Base-by-base conservation (phyloP, 2,329 filamentous ascomycete species). In the Pseudonectria foliicola region DNA sequence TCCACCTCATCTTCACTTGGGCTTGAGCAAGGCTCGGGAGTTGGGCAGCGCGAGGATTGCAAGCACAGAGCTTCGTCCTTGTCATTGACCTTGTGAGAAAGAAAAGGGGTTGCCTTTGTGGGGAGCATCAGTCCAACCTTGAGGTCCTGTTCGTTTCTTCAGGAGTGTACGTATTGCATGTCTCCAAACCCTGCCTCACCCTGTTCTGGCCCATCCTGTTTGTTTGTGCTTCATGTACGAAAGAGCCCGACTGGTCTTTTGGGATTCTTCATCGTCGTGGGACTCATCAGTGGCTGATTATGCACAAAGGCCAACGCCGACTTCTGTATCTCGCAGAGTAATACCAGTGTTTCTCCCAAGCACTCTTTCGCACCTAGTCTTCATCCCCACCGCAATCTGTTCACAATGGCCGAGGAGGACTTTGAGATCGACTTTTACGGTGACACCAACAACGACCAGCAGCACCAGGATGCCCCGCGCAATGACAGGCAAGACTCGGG, bases 351-450 rank as follows among this genome's bases (percentile, higher is more conserved):
- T 45, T 46, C 42, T 48, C 38, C 27, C 15, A 31, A 35, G 13
- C 30, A 16, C 33, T 28, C 29, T 36, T 32, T 38, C 29, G n/a
- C 31, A 30, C 28, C 29, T 31, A 29, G 23, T 36, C 44, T 24
- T 42, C 35, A 35, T 36, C 34, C 41, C 39, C 24, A 35, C 44
- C 37, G 42, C 33, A 43, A 25, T 29, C 32, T 43, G 45, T 42
- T 33, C 53, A 62, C 52, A 33, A 83, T 82, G 79, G 75, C 78
- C 48, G 79, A 83, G 51, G 77, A 82, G 52, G 77, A 82, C 50
- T 82, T 80, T 58, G 80, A 83, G 50, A 82, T 84, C 62, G 80
- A 84, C 48, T 79, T 83, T 52, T 84, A 83, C 54, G 79, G 77
- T 50, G 79, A 82, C 50, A 65, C 67, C 39, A 64, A 62, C 40